These are phyloP conservation scores for Mycosarcoma maydis DNA, from an alignment of 1,284 basidiomycete species.

Conservation along the genomic window DNA sequence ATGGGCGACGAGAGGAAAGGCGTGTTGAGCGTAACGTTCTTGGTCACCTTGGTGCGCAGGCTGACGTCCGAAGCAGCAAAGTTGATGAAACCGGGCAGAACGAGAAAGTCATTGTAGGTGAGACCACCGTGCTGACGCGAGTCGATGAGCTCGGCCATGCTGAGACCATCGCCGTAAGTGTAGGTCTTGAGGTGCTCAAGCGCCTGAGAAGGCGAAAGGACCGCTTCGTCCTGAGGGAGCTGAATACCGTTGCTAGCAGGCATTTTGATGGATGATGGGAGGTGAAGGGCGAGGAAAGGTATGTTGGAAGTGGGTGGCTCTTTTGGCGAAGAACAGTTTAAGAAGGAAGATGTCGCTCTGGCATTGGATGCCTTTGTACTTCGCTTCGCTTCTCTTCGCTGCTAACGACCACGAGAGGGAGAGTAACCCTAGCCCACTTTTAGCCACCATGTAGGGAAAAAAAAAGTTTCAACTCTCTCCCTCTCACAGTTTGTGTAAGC, in stretches of 20 bases:
- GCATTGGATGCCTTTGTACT: slow-evolving; percentile 8
- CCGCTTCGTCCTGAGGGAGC: slow-evolving; percentile 31
- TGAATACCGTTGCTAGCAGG: slow-evolving; percentile 36
- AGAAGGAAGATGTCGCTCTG: slow-evolving; percentile 12
- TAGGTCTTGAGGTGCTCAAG: slow-evolving; percentile 71
- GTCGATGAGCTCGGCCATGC: slow-evolving; percentile 88
- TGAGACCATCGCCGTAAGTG: slow-evolving; percentile 82
- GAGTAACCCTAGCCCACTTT: too few relatives aligned
- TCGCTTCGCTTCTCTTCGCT: not conserved
- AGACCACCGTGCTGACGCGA: slow-evolving; percentile 87
- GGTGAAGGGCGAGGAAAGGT: slow-evolving; percentile 2
- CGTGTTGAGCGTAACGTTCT: slow-evolving; percentile 91
- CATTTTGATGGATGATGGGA: slow-evolving; percentile 10
- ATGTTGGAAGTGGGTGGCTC: slow-evolving; percentile 37
- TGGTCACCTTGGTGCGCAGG: slow-evolving; percentile 87
- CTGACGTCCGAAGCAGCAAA: slow-evolving; percentile 84
- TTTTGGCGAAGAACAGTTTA: slow-evolving; percentile 38
- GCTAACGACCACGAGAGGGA: not conserved
- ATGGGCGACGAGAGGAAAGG: slow-evolving; percentile 98
- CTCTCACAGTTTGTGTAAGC: not conserved
- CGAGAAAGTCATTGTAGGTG: slow-evolving; percentile 78
- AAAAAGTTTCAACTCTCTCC: slow-evolving; percentile 5
- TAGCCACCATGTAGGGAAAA: too few relatives aligned
- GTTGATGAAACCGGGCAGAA: slow-evolving; percentile 89
- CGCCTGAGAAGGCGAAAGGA: slow-evolving; percentile 58